Evolutionary conservation across 495 filamentous ascomycete species (phyloP).

Genomic region (Xylaria flabelliformis): DNA sequence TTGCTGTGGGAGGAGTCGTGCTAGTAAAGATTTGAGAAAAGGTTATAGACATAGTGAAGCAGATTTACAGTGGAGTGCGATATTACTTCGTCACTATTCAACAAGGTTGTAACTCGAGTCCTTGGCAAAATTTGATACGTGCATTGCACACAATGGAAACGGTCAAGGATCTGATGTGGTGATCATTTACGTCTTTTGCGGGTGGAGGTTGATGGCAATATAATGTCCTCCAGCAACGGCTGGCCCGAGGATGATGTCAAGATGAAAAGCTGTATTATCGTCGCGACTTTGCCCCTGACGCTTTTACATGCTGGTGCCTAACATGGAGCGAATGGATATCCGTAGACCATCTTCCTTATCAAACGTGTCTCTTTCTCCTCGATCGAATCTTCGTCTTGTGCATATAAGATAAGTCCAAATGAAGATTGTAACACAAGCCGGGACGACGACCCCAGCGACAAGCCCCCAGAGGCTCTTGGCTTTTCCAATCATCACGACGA

Average conservation of each 20-base stretch:
- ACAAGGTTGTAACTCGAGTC: too few species aligned
- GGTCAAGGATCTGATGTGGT: too few species aligned
- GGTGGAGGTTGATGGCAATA: neutral
- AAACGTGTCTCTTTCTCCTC: conserved; percentile 14
- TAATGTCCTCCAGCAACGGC: neutral
- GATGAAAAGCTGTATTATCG: neutral
- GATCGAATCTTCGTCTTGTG: conserved; percentile 13
- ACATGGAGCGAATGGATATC: neutral
- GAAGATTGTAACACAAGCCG: neutral
- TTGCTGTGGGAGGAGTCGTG: too few species aligned
- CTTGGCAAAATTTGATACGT: too few species aligned
- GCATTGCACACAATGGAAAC: too few species aligned
- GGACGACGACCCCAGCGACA: neutral
- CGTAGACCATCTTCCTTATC: neutral
- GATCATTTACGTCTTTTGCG: too few species aligned
- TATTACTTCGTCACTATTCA: too few species aligned
- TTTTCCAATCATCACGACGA: neutral
- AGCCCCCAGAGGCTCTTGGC: neutral
- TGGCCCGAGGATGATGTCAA: neutral
- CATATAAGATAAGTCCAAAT: conserved; percentile 12
- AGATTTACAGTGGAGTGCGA: too few species aligned
- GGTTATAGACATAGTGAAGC: too few species aligned
- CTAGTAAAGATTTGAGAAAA: too few species aligned
- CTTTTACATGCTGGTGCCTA: neutral
- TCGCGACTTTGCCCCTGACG: neutral